Base-by-base conservation (phyloP, 495 filamentous ascomycete species). In the Neurospora sp. region DNA sequence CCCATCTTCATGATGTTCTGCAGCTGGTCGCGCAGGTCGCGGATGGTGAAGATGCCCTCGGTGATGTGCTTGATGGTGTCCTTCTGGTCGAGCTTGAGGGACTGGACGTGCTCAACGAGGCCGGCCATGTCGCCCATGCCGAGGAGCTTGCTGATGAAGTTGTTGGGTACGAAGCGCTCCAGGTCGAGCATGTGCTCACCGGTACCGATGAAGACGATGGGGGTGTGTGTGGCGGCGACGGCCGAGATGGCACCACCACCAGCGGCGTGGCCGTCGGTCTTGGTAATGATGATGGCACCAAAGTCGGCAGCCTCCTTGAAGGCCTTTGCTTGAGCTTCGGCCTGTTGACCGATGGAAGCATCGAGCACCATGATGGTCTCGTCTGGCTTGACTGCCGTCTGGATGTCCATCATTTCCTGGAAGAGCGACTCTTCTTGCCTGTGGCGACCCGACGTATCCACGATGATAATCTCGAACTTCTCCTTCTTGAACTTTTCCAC, bases 1-100 rank as follows among this genome's bases (percentile, higher is more conserved):
- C 96, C 96, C 96, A 99, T 98, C 83, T 99, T 99, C 94, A 98
- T 98, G 80, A 99, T 97, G 72, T 97, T 98, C 45, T 90, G 90
- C 39, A 99, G 88, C 82, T 99, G 96, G 78, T 98, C 96, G 39
- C 96, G 89, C 74, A 99, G 88, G 81, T 99, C 96, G 69, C 96
- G 91, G 68, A 99, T 83, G 0, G 96, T 97, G 84, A 98, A 99
- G 74, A 97, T 94, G 69, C 96, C 96, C 78, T 97, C 94, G 10
- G 92, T 90, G 73, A 99, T 94, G 82, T 99, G 94, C 86, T 98
- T 98, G 88, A 98, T 98, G 14, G 96, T 97, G 75, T 98, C 96
- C 83, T 98, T 97, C 71, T 97, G 94, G 79, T 99, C 94, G 48
- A 97, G 89, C 80, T 97, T 98, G 69, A 98, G 86, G n/a, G 89